These are phyloP conservation scores for Cladophialophora exuberans DNA, from an alignment of 2,329 filamentous ascomycete species.

Conservation along the genomic window DNA sequence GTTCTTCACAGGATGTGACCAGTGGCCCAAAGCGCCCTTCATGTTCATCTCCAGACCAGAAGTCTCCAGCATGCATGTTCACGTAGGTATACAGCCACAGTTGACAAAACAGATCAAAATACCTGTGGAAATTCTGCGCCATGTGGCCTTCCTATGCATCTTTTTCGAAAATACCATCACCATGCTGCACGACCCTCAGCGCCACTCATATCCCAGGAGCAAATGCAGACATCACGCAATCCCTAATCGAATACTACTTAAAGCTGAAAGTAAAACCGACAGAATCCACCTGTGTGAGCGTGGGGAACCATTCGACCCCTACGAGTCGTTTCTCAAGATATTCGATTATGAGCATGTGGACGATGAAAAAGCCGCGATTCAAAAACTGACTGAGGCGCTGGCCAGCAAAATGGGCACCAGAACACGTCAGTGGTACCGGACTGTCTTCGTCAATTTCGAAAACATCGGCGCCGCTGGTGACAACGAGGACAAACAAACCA, in stretches of 20 bases:
- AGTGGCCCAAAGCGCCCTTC: not conserved
- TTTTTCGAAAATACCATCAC: constrained; percentile 21
- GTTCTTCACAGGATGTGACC: not conserved
- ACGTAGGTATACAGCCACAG: constrained; percentile 3
- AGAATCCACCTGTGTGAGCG: not conserved
- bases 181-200: constrained; percentile 21
- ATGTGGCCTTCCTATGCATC: constrained; percentile 20
- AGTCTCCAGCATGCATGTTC: not conserved
- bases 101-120: not conserved
- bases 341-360: constrained; percentile 3
- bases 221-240: constrained; percentile 2
- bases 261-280: not conserved
- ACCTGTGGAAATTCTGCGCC: constrained; percentile 7
- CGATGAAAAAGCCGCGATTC: not conserved
- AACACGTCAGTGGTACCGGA: not conserved
- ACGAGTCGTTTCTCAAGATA: constrained; percentile 11
- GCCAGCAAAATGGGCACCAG: not conserved
- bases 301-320: not conserved
- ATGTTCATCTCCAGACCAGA: not conserved
- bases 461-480: not conserved
- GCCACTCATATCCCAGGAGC: constrained; percentile 7
- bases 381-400: not conserved
- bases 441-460: constrained; percentile 19
- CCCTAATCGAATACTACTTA: not conserved
- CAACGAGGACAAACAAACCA: constrained; percentile 4